Percentiles rank a stretch among this genome's conserved stretches.
Evolutionary conservation across 768 basidiomycete species (phyloP).

Genomic region (Xerocomus spinulosus): DNA sequence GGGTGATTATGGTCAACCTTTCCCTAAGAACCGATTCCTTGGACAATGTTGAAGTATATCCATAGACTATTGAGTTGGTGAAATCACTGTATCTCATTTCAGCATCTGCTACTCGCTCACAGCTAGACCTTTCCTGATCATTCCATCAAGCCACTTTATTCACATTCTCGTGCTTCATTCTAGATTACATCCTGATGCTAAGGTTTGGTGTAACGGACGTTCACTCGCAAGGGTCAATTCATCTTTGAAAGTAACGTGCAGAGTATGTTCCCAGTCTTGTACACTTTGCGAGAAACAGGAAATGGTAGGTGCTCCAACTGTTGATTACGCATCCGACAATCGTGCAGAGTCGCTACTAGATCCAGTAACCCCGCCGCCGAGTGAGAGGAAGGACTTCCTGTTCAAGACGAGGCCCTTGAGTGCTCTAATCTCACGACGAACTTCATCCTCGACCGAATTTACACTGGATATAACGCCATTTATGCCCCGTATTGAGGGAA

Average conservation of each 20-base stretch:
- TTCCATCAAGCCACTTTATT: slow-evolving; percentile 1
- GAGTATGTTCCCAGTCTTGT: not conserved
- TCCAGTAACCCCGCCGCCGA: slow-evolving; percentile 2
- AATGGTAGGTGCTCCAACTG: not conserved
- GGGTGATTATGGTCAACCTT: slow-evolving; percentile 40
- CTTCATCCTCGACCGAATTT: slow-evolving; percentile 50
- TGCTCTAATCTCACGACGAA: slow-evolving; percentile 68
- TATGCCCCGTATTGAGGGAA: slow-evolving; percentile 13
- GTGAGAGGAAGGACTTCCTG: slow-evolving; percentile 41
- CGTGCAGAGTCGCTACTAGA: slow-evolving; percentile 1
- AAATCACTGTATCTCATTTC: not conserved
- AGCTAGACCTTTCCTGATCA: not conserved
- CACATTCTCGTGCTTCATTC: not conserved
- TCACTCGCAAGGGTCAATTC: no score
- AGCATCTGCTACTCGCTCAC: not conserved
- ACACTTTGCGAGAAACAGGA: not conserved
- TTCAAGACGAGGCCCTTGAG: slow-evolving; percentile 78
- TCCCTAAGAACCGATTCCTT: slow-evolving; percentile 50
- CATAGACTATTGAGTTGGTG: not conserved
- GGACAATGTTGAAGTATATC: slow-evolving; percentile 34
- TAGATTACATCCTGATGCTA: not conserved
- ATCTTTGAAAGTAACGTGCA: no score
- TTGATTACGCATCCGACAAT: not conserved
- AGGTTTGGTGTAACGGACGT: no score
- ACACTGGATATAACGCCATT: slow-evolving; percentile 16